A percentile compares a stretch with the other conserved stretches of the same genome.
phyloP scores from a whole-genome alignment of 208 protist genomes.

The Wallacemonas sp. region DNA sequence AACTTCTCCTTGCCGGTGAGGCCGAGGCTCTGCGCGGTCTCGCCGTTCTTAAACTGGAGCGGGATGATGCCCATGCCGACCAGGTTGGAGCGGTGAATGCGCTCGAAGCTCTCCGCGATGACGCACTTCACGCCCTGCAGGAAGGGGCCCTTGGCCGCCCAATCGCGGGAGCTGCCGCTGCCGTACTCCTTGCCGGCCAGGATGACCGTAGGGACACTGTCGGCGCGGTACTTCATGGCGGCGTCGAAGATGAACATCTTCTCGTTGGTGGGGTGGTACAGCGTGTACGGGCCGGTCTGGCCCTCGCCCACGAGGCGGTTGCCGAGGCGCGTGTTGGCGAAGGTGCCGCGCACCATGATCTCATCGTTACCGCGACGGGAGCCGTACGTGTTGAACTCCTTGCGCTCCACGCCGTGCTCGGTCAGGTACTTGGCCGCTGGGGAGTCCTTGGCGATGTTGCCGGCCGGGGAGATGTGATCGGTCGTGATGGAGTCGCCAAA shows the following conservation, averaged over 20 bases:
- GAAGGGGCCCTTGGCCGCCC: slow-evolving; percentile 96
- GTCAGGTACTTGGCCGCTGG: slow-evolving; percentile 90
- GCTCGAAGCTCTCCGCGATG: slow-evolving; percentile 94
- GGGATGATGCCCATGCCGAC: slow-evolving; percentile 97
- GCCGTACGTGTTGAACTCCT: slow-evolving; percentile 97
- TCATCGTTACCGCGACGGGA: slow-evolving; percentile 95
- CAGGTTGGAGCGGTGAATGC: slow-evolving; percentile 96
- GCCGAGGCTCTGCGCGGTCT: slow-evolving; percentile 83
- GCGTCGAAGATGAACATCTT: slow-evolving; percentile 95
- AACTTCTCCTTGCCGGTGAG: slow-evolving; percentile 94
- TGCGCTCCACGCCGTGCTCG: slow-evolving; percentile 79
- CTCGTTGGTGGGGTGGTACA: slow-evolving; percentile 92
- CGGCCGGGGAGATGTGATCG: slow-evolving; percentile 96
- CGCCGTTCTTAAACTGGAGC: slow-evolving; percentile 92
- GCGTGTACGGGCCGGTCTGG: slow-evolving; percentile 92
- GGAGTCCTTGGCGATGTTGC: slow-evolving; percentile 95
- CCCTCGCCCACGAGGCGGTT: slow-evolving; percentile 92
- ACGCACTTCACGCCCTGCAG: slow-evolving; percentile 94
- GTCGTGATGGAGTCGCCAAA: slow-evolving; percentile 97
- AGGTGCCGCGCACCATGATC: slow-evolving; percentile 96
- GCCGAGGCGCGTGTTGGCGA: slow-evolving; percentile 95
- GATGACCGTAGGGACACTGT: slow-evolving; percentile 81
- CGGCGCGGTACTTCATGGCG: slow-evolving; percentile 87
- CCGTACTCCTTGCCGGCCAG: slow-evolving; percentile 97
- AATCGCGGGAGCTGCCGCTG: slow-evolving; percentile 95